These are phyloP conservation scores for Bryoerythrophyllum caledonicum DNA, from an alignment of 225 moss, liverwort and hornwort species.

Conservation along the genomic window DNA sequence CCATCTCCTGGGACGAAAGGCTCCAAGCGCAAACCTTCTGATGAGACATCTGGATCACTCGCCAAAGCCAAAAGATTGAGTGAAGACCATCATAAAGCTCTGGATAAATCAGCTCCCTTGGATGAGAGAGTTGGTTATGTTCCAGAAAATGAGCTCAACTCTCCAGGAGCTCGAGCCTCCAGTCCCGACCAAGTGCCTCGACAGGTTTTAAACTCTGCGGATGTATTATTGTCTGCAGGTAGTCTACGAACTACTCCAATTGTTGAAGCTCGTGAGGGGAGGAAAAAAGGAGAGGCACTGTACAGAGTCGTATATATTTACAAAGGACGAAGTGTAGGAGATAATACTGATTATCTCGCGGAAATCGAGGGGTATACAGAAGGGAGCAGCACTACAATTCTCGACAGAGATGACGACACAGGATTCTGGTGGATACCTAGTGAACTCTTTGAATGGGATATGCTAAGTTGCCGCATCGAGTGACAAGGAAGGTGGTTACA, in stretches of 20 bases:
- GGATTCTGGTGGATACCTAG: conserved; percentile 46
- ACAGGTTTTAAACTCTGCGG: conserved; percentile 3
- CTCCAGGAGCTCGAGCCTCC: not conserved
- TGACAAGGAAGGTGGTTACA: conserved; percentile 8
- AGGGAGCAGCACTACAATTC: conserved; percentile 6
- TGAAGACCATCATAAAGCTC: conserved; percentile 3
- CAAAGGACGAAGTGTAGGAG: conserved; percentile 23
- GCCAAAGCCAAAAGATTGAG: conserved; percentile 2
- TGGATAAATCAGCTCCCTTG: not conserved
- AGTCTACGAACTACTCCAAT: conserved; percentile 6
- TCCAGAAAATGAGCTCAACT: not conserved
- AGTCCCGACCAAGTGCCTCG: conserved; percentile 18
- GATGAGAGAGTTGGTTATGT: not conserved
- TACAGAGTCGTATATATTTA: conserved; percentile 35
- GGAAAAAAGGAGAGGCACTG: not conserved
- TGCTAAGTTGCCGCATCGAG: conserved; percentile 32
- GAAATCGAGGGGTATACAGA: conserved; percentile 39
- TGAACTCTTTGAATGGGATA: conserved; percentile 38
- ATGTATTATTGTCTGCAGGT: not conserved
- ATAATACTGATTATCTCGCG: conserved; percentile 27
- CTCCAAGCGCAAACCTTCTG: conserved; percentile 17
- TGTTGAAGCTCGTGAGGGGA: not conserved
- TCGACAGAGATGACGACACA: conserved; percentile 36
- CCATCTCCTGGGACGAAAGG: not conserved
- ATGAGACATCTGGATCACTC: conserved; percentile 3